Evolutionary conservation across 345 rosid genomes (phyloP), one percentile per base, ranked within the genome.

Genomic region (Syzygium aromaticum): DNA sequence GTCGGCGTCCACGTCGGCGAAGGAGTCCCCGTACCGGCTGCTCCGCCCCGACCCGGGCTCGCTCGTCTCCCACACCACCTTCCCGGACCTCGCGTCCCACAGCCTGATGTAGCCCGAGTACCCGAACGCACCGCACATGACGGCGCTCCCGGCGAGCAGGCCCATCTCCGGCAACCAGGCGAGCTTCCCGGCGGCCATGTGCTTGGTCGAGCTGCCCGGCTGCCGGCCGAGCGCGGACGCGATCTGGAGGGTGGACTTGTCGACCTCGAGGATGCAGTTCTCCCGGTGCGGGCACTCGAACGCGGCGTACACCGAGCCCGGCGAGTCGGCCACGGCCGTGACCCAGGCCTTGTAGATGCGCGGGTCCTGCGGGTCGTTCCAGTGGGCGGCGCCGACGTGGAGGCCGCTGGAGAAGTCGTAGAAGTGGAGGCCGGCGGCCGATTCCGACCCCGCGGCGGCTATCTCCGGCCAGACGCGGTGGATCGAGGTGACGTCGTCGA

Each of bases 21-120:
- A 95, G 1, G 99, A 89, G 86, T 97, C 99, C 17, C 99, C 99
- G 86, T 88, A 96, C 90, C 99, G 89, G 87, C 95, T 95, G 90
- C 98, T 96, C 64, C 99, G 93, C 25, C 99, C 99, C 13, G 98
- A 93, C 3, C 99, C 99, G 23, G 99, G 99, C 92, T 97, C 99
- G 86, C 80, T 95, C 33, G 98, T 95, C 86, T 96, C 98, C 99
- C 99, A 97, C 7, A 95, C 93, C 84, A 95, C 93, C 30, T 59
- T 77, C 25, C 92, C 90, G 3, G 93, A 86, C 88, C 99, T 91
- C 2, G 98, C 95, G 88, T 97, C 99, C 99, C 99, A 96, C 16
- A 96, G 89, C 85, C 98, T 82, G 78, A 97, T 91, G 87, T 96
- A 97, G 0, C 99, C 99, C 1, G 99, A 93, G 88, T 89, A 97